Percentiles rank a stretch among this genome's conserved stretches.
phyloP scores from a whole-genome alignment of 768 basidiomycete genomes.

The Fistulinella prunicolor region DNA sequence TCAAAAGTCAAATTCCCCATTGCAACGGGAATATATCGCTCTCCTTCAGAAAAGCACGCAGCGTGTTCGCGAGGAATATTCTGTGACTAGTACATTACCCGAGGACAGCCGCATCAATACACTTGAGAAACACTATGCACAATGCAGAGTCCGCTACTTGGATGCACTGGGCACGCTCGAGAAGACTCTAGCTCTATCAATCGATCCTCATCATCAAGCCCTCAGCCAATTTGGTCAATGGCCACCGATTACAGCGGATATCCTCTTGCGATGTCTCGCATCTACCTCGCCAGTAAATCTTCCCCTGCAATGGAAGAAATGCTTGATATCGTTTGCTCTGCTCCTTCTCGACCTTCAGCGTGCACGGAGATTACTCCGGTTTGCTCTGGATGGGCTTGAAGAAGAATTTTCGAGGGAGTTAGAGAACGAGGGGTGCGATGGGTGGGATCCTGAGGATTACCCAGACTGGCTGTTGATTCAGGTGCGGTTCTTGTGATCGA shows the following conservation, averaged over 20 bases:
- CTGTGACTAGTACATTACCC: not conserved
- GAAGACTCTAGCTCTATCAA: conserved; percentile 9
- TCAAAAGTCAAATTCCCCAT: not conserved
- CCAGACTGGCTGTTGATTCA: conserved; percentile 45
- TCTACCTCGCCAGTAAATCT: conserved; percentile 4
- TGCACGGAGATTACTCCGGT: conserved; percentile 7
- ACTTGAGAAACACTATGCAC: not conserved
- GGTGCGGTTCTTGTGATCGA: conserved; percentile 12
- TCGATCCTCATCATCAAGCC: conserved; percentile 1
- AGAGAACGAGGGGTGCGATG: conserved; percentile 14
- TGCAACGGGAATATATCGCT: conserved; percentile 13
- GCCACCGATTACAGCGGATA: conserved; percentile 27
- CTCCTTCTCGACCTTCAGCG: conserved; percentile 23
- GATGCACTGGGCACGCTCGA: not conserved
- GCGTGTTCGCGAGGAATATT: not conserved
- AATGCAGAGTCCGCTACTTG: conserved; percentile 1
- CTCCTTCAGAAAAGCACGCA: not conserved
- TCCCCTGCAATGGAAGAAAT: conserved; percentile 25
- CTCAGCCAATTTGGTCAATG: conserved; percentile 25
- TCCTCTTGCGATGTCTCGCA: conserved; percentile 28
- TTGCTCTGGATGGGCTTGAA: conserved; percentile 14
- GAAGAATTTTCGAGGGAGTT: conserved; percentile 31
- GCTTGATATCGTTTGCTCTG: conserved; percentile 28
- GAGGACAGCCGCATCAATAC: not conserved
- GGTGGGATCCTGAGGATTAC: conserved; percentile 13